Conservation (phyloP, 305 asterid genomes). For the Fraxinus albicans region DNA sequence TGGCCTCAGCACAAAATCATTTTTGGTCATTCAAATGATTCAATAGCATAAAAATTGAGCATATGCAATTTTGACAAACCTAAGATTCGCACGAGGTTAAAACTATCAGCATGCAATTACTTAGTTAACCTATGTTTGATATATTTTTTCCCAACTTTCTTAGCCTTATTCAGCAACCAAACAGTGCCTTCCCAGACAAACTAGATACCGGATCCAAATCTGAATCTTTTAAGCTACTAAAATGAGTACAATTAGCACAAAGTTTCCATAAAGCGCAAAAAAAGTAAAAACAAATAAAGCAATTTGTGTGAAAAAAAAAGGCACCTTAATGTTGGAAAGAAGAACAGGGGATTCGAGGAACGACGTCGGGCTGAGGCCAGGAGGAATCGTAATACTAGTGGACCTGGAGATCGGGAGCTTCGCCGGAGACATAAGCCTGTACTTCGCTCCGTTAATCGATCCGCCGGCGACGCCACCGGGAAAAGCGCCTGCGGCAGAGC, state of each 20-base stretch:
- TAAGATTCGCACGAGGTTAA: not conserved
- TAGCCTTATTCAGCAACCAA: not conserved
- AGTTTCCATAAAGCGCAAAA: not conserved
- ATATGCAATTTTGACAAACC: not conserved
- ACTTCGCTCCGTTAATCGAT: slow-evolving; percentile 67
- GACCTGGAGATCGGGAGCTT: slow-evolving; percentile 98
- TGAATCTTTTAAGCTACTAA: slow-evolving; percentile 20
- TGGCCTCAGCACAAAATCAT: slow-evolving; percentile 11
- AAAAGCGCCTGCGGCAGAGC: slow-evolving; percentile 7
- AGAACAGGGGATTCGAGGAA: slow-evolving; percentile 96
- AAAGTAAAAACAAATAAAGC: not conserved
- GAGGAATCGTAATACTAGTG: slow-evolving; percentile 75
- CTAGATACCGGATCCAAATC: slow-evolving; percentile 30
- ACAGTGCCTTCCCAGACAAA: slow-evolving; percentile 1
- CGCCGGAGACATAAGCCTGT: slow-evolving; percentile 93
- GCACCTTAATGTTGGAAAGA: slow-evolving; percentile 87
- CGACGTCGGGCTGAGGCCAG: slow-evolving; percentile 94
- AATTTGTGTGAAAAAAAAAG: slow-evolving; percentile 11
- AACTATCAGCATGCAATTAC: not conserved
- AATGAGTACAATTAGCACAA: slow-evolving; percentile 12
- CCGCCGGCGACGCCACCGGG: slow-evolving; percentile 31
- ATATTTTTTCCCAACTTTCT: not conserved
- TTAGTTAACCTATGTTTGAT: not conserved
- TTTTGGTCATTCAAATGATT: not conserved
- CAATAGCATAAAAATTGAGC: not conserved